A percentile compares a stretch with the other conserved stretches of the same genome.
phyloP scores from a whole-genome alignment of 345 rosid genomes.

The Triadica sebifera region DNA sequence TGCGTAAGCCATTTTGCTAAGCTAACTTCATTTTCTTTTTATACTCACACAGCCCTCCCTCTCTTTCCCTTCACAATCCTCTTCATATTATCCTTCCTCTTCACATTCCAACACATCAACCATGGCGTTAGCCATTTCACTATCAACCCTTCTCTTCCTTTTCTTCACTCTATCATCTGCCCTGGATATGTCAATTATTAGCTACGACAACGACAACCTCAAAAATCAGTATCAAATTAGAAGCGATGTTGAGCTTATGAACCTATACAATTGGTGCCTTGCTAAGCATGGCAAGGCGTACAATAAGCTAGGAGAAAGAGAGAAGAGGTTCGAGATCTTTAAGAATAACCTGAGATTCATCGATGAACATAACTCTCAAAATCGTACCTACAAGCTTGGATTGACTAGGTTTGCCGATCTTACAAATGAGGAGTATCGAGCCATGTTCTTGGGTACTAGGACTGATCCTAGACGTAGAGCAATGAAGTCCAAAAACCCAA shows the following conservation, averaged over 20 bases:
- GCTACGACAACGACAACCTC: not conserved
- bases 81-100: not conserved
- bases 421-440: constrained; percentile 24
- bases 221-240: not conserved
- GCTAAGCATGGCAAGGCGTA: constrained; percentile 16
- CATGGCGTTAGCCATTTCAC: constrained; percentile 7
- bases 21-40: not conserved
- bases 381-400: constrained; percentile 24
- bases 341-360: constrained; percentile 28
- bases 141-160: constrained; percentile 16
- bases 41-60: not conserved
- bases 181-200: constrained; percentile 19
- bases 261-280: constrained; percentile 21
- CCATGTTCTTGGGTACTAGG: constrained; percentile 18
- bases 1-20: not conserved
- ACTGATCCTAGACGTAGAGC: constrained; percentile 12
- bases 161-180: constrained; percentile 12
- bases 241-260: constrained; percentile 21
- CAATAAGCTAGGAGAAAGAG: constrained; percentile 17
- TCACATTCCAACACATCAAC: not conserved
- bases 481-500: constrained; percentile 16
- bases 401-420: constrained; percentile 25
- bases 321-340: constrained; percentile 18
- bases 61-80: not conserved
- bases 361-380: constrained; percentile 24